These are phyloP conservation scores for Berkeleyomyces rouxiae DNA, from an alignment of 2,329 filamentous ascomycete species.

Conservation along the genomic window DNA sequence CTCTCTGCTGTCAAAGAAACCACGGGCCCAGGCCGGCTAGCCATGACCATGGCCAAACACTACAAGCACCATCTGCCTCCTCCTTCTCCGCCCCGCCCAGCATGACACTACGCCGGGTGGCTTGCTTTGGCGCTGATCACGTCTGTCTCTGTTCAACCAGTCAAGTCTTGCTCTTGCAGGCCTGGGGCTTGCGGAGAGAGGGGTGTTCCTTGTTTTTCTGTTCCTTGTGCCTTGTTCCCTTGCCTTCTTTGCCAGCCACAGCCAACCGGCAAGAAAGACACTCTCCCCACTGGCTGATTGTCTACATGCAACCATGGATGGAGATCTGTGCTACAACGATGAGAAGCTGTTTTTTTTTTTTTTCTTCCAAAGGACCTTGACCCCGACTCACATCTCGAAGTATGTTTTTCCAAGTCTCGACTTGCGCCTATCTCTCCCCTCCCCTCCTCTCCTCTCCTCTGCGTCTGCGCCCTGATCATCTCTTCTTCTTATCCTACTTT, in stretches of 20 bases:
- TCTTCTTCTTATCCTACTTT: neutral
- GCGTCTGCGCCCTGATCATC: neutral
- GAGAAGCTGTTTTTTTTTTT: neutral
- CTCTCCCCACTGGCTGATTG: no score
- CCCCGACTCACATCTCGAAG: no score
- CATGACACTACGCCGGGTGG: neutral
- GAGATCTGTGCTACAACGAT: neutral
- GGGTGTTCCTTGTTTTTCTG: neutral
- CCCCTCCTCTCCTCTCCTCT: neutral
- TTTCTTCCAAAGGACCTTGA: neutral
- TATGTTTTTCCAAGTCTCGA: neutral
- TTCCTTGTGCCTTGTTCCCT: neutral
- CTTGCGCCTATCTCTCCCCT: neutral
- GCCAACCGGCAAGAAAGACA: neutral
- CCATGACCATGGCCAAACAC: neutral
- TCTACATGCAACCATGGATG: neutral
- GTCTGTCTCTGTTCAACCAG: neutral
- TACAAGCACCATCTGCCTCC: neutral
- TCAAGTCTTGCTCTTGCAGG: neutral
- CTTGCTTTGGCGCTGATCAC: conserved; percentile 1
- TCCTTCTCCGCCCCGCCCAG: neutral
- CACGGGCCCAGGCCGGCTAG: neutral
- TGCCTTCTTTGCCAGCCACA: neutral
- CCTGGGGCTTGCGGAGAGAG: neutral
- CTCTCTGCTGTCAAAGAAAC: neutral